Percentiles rank a stretch among this genome's conserved stretches.
phyloP scores from a whole-genome alignment of 805 yeast species.

The Wickerhamiella hasegawae region DNA sequence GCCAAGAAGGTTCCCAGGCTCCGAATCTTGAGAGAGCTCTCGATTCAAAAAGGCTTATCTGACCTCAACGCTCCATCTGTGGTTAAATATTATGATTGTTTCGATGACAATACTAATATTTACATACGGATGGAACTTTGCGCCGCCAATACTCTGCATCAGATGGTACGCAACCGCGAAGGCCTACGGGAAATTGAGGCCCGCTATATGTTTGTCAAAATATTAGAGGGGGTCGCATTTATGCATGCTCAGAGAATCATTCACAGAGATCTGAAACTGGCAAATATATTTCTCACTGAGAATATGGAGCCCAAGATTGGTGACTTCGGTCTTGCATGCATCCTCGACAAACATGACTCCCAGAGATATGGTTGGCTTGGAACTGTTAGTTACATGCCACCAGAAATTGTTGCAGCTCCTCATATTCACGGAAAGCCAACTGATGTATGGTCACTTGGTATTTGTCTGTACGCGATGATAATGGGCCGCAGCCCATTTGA shows the following conservation, averaged over 20 bases:
- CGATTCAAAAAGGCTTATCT: background rate
- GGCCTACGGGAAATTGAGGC: background rate
- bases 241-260: conserved; percentile 89
- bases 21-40: background rate
- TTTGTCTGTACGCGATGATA: conserved; percentile 81
- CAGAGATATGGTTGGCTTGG: conserved; percentile 89
- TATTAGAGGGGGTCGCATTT: conserved; percentile 76
- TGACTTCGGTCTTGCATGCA: conserved; percentile 94
- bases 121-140: background rate
- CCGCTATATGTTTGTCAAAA: conserved; percentile 48
- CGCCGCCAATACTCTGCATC: background rate
- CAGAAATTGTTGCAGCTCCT: conserved; percentile 84
- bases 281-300: conserved; percentile 87
- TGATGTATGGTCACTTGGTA: conserved; percentile 97
- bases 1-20: background rate
- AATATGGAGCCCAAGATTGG: conserved; percentile 83
- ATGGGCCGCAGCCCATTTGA: conserved; percentile 97
- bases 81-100: background rate
- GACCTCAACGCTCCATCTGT: background rate
- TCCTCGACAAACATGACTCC: conserved; percentile 53
- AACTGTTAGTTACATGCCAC: conserved; percentile 93
- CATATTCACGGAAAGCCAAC: conserved; percentile 84
- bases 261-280: conserved; percentile 89
- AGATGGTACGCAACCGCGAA: background rate
- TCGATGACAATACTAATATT: background rate